Conservation (phyloP, 495 filamentous ascomycete genomes). For the Aspergillus baeticus region DNA sequence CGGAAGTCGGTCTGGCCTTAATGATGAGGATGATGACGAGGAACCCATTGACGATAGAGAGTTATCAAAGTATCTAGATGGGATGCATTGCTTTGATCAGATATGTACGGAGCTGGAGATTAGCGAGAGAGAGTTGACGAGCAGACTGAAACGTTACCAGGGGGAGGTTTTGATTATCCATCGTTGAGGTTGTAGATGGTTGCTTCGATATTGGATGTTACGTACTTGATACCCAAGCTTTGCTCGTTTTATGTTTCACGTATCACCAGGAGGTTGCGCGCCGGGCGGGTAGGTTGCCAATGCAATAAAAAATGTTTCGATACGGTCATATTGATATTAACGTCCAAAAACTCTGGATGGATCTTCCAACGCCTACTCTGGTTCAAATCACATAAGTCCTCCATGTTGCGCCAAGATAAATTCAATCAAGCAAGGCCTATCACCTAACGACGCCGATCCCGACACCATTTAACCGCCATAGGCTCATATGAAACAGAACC, state of each 20-base stretch:
- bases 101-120: conserved; percentile 76
- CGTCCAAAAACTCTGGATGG: not conserved
- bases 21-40: conserved; percentile 33
- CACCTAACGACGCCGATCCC: not conserved
- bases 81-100: conserved; percentile 83
- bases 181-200: conserved; percentile 35
- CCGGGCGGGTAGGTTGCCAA: too few species aligned
- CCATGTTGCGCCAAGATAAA: conserved; percentile 9
- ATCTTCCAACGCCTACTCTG: conserved; percentile 2
- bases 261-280: not conserved
- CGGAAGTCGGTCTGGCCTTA: conserved; percentile 28
- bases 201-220: not conserved
- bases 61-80: conserved; percentile 72
- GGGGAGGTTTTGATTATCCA: conserved; percentile 56
- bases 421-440: not conserved
- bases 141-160: conserved; percentile 47
- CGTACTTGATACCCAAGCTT: conserved; percentile 1
- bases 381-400: not conserved
- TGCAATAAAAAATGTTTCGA: not conserved
- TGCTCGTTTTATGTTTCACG: not conserved
- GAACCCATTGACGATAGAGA: conserved; percentile 39
- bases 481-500: conserved; percentile 7
- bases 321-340: not conserved
- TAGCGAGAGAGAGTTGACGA: conserved; percentile 54
- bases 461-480: not conserved